Conservation (phyloP, 352 stramenopile genomes). For the Elongisporangium senticosum region DNA sequence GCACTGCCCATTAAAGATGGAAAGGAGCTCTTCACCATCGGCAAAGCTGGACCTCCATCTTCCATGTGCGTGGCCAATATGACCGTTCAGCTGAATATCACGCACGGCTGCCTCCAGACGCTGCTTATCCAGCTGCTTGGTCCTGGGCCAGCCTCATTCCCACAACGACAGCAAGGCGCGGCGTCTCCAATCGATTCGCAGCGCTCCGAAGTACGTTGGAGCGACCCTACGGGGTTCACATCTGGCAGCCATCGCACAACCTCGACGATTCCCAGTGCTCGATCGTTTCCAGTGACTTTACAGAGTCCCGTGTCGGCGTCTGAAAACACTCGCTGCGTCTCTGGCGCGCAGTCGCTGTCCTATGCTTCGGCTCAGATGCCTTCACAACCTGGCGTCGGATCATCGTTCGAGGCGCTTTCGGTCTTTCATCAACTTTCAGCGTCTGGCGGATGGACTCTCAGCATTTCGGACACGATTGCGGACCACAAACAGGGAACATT, state of each 20-base stretch:
- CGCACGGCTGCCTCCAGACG: conserved; percentile 45
- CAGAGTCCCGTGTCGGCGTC: conserved; percentile 36
- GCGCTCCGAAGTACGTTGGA: conserved; percentile 38
- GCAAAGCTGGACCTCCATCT: conserved; percentile 19
- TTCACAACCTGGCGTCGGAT: background rate
- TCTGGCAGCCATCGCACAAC: conserved; percentile 25
- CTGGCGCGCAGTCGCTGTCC: conserved; percentile 22
- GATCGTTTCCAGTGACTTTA: conserved; percentile 48
- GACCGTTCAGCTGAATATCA: conserved; percentile 42
- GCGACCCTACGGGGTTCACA: conserved; percentile 19
- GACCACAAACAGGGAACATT: conserved; percentile 40
- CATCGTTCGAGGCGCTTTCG: conserved; percentile 35
- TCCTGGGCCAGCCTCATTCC: conserved; percentile 48
- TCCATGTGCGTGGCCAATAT: conserved; percentile 46
- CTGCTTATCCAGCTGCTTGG: conserved; percentile 55
- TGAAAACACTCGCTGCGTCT: conserved; percentile 12
- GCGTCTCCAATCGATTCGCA: conserved; percentile 34
- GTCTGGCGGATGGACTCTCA: conserved; percentile 53
- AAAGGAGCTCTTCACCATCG: conserved; percentile 40
- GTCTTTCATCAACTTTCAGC: conserved; percentile 54
- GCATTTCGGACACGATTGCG: conserved; percentile 29
- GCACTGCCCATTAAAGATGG: conserved; percentile 41
- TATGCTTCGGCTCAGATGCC: conserved; percentile 22
- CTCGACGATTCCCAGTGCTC: conserved; percentile 22
- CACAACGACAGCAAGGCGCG: conserved; percentile 34